phyloP scores from a whole-genome alignment of 208 protist genomes.

The Acanthamoeba royreba region DNA sequence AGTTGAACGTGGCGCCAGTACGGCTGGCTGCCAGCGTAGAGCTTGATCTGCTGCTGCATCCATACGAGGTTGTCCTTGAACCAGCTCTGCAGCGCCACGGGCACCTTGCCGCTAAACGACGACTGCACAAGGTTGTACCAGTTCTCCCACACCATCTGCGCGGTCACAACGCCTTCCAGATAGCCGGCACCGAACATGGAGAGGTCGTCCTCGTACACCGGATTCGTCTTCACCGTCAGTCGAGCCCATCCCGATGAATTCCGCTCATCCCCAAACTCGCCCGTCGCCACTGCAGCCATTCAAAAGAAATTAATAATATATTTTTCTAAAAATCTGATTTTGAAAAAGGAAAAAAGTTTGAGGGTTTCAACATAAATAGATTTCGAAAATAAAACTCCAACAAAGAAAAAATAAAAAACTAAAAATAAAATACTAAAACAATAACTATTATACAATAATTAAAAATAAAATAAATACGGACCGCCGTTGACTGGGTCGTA shows the following conservation, averaged over 20 bases:
- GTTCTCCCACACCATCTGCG: slow-evolving; percentile 30
- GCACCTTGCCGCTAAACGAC: neutral
- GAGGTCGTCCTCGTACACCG: neutral
- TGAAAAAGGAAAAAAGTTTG: no score
- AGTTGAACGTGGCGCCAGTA: neutral
- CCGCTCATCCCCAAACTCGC: neutral
- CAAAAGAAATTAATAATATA: neutral
- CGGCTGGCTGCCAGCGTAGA: neutral
- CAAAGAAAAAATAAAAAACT: neutral
- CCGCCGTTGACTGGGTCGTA: neutral
- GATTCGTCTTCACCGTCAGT: neutral
- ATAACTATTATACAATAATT: neutral
- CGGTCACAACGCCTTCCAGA: slow-evolving; percentile 31
- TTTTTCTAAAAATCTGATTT: no score
- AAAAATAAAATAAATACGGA: neutral
- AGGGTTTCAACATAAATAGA: no score
- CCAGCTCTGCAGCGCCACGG: neutral
- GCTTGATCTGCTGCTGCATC: neutral
- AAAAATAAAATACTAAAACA: neutral
- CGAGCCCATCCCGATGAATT: slow-evolving; percentile 17
- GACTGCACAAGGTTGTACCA: slow-evolving; percentile 43
- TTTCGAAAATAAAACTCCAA: neutral
- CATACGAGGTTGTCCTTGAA: neutral
- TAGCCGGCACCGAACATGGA: slow-evolving; percentile 40
- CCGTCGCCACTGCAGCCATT: neutral